These are phyloP conservation scores for Sanghuangporus weigelae DNA, from an alignment of 1,284 basidiomycete species.

Conservation along the genomic window DNA sequence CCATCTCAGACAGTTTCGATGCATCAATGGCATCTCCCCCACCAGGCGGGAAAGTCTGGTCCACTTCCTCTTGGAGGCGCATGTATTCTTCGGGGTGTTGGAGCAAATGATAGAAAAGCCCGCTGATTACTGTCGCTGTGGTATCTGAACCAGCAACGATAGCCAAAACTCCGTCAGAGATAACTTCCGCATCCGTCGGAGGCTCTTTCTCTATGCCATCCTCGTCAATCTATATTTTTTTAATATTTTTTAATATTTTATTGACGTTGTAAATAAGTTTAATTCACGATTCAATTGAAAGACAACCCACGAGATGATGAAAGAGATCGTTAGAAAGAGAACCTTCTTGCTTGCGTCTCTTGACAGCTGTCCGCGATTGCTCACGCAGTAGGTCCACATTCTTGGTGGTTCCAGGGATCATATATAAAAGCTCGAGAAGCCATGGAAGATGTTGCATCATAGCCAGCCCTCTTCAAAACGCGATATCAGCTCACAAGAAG, in stretches of 20 bases:
- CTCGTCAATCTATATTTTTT: constrained; percentile 32
- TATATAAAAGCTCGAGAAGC: background rate
- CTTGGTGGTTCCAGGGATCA: constrained; percentile 5
- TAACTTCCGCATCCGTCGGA: constrained; percentile 23
- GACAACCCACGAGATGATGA: constrained; percentile 30
- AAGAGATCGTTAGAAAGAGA: constrained; percentile 32
- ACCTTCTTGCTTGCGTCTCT: constrained; percentile 21
- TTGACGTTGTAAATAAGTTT: background rate
- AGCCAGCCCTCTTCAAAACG: background rate
- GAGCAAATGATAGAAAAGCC: constrained; percentile 29
- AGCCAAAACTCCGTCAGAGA: constrained; percentile 30
- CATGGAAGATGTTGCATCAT: constrained; percentile 15
- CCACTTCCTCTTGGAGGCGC: constrained; percentile 27
- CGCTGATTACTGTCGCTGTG: constrained; percentile 28
- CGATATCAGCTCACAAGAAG: background rate
- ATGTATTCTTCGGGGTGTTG: constrained; percentile 25
- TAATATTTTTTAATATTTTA: no score
- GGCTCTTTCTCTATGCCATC: constrained; percentile 24
- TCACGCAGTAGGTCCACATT: constrained; percentile 3
- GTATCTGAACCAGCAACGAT: constrained; percentile 36
- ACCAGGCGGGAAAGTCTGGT: constrained; percentile 21
- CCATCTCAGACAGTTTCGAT: constrained; percentile 24
- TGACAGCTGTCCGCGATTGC: background rate
- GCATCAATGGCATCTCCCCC: constrained; percentile 17
- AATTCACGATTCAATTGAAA: background rate